Base-by-base conservation (phyloP, 1,284 basidiomycete genomes). In the Athelia sp. region DNA sequence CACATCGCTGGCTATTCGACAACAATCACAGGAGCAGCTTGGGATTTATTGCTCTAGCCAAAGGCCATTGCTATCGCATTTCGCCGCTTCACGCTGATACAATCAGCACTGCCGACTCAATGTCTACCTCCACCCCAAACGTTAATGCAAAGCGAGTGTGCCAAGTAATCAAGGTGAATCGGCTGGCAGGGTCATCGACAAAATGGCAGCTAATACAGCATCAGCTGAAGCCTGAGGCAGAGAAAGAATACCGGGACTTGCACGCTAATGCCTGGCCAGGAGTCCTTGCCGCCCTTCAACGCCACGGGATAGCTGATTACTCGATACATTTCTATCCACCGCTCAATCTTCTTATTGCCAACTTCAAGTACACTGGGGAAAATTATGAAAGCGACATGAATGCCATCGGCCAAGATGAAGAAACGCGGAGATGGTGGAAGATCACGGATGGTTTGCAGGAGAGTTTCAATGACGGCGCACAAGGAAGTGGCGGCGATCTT, bases 401-500 rank as follows among this genome's bases (percentile, higher is more conserved):
- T 43, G 72, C 65, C 24, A 76, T 89, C 32, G 79, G 73, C 4
- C 74, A 79, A 22, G 84, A 88, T 61, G 72, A 77, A 32, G 80
- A 82, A 60, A 90, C 87, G 17, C 75, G 76, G 59, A 63, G 74
- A 50, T 92, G 89, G 89, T 91, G 89, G 89, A 69, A 73, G 57
- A 65, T 90, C 50, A 85, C 87, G 0, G 89, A 90, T 62, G 70
- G 64, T 3, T 87, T 90, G 87, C 89, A 92, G 65, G 81, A 86
- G 66, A 85, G 79, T 58, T 79, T 90, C 40, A 73, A 84, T 9
- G 71, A 78, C 2, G 86, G 79, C 17, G 87, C 88, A 2, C 74
- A 71, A 1, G 87, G 87, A 6, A 88, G 85, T 54, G 85, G 78
- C 9, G 68, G 70, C 18, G 75, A 74, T 8, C 68, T 82, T 9